Evolutionary conservation across 768 basidiomycete species (phyloP).

Genomic region (Russula foetens): DNA sequence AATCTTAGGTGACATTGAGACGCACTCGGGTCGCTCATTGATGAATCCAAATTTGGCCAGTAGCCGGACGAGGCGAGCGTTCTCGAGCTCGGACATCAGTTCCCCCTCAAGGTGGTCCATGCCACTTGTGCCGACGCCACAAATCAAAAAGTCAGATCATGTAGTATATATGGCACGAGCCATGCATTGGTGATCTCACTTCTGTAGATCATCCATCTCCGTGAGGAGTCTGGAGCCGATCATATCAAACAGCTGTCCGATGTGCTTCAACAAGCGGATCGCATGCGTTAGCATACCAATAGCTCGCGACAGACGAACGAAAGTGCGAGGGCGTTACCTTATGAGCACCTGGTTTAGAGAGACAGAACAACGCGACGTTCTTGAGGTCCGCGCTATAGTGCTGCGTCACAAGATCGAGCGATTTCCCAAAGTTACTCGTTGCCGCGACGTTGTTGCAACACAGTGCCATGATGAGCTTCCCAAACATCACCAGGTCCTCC

Average conservation of each 20-base stretch:
- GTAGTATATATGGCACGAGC: background rate
- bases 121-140: slow-evolving; percentile 40
- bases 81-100: slow-evolving; percentile 85
- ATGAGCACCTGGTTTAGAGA: slow-evolving; percentile 58
- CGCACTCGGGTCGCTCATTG: slow-evolving; percentile 97
- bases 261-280: slow-evolving; percentile 37
- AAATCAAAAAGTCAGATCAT: background rate
- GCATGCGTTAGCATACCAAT: background rate
- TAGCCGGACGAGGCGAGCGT: slow-evolving; percentile 82
- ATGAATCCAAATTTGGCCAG: slow-evolving; percentile 96
- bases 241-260: slow-evolving; percentile 76
- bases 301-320: background rate
- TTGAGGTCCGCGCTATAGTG: slow-evolving; percentile 78
- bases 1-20: slow-evolving; percentile 13
- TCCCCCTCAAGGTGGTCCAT: slow-evolving; percentile 78
- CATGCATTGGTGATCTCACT: slow-evolving; percentile 37
- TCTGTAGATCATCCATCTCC: slow-evolving; percentile 82
- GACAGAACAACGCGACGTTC: slow-evolving; percentile 67
- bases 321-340: slow-evolving; percentile 39
- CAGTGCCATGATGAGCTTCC: slow-evolving; percentile 71
- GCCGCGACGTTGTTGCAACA: slow-evolving; percentile 61
- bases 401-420: slow-evolving; percentile 62
- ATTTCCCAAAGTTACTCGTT: slow-evolving; percentile 57
- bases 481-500: slow-evolving; percentile 85
- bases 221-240: slow-evolving; percentile 58